phyloP scores from a whole-genome alignment of 208 protist genomes.

The Crithidia brevicula region DNA sequence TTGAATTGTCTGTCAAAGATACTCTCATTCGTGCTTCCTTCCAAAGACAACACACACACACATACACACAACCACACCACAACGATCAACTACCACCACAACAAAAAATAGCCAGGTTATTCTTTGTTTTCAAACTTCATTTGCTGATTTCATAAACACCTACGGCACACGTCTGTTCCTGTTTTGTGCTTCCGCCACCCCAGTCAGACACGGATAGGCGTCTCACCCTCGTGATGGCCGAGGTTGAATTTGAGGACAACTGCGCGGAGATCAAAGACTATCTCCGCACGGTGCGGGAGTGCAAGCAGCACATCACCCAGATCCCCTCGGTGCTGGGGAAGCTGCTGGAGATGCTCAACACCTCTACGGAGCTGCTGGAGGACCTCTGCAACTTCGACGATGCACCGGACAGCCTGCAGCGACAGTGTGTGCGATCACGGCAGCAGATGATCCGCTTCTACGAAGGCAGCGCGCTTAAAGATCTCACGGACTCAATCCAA shows the following conservation, averaged over 20 bases:
- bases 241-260: constrained; percentile 18
- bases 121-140: too few relatives aligned
- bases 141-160: too few relatives aligned
- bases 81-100: too few relatives aligned
- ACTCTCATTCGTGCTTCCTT: too few relatives aligned
- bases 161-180: too few relatives aligned
- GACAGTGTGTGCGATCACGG: constrained; percentile 6
- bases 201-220: too few relatives aligned
- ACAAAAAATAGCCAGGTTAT: too few relatives aligned
- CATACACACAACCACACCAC: too few relatives aligned
- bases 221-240: background rate
- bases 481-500: constrained; percentile 12
- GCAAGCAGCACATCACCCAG: constrained; percentile 13
- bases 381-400: constrained; percentile 14
- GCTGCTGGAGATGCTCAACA: constrained; percentile 9
- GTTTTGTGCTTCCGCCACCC: too few relatives aligned
- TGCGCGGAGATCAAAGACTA: constrained; percentile 18
- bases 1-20: too few relatives aligned
- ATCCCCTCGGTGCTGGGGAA: constrained; percentile 1
- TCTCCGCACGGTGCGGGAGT: constrained; percentile 7
- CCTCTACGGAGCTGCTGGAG: constrained; percentile 15
- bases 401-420: constrained; percentile 1
- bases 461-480: constrained; percentile 7
- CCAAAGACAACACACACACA: too few relatives aligned
- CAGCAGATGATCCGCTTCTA: constrained; percentile 16